A percentile compares a stretch with the other conserved stretches of the same genome.
Conservation (phyloP, 2,329 filamentous ascomycete species). For the Colletotrichum abscissum region DNA sequence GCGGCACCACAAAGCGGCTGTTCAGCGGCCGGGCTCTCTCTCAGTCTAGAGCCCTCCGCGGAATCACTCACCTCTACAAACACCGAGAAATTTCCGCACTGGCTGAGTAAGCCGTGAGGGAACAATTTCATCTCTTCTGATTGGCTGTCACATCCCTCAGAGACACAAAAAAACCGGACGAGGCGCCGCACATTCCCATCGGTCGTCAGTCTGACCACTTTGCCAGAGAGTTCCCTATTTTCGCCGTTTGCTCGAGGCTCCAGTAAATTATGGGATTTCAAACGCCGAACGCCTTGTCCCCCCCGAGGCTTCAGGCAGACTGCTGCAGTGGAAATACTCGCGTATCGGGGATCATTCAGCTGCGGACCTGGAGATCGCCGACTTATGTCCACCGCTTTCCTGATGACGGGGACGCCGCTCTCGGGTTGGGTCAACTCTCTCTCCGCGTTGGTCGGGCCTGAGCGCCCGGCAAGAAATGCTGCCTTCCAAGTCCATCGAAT, state of each 20-base stretch:
- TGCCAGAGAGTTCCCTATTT: conserved; percentile 27
- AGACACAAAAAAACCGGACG: neutral
- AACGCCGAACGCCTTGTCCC: conserved; percentile 24
- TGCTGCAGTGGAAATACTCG: neutral
- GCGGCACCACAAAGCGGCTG: neutral
- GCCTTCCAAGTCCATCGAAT: neutral
- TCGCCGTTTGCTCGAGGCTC: conserved; percentile 32
- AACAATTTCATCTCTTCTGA: neutral
- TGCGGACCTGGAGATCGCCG: conserved; percentile 7
- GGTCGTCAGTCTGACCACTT: conserved; percentile 23
- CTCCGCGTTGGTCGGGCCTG: neutral
- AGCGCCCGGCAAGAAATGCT: neutral
- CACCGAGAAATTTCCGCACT: conserved; percentile 45
- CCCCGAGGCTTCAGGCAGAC: conserved; percentile 4
- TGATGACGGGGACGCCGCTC: neutral
- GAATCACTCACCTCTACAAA: conserved; percentile 29
- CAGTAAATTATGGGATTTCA: conserved; percentile 18
- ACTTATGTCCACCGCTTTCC: conserved; percentile 7
- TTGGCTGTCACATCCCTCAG: neutral
- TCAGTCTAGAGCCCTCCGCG: neutral
- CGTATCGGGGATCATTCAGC: conserved; percentile 3
- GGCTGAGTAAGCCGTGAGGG: conserved; percentile 12
- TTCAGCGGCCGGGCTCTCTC: neutral
- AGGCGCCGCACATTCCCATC: conserved; percentile 3
- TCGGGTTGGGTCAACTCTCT: neutral